Evolutionary conservation across 495 filamentous ascomycete genomes (phyloP).

Genomic region (Neurospora sp.): DNA sequence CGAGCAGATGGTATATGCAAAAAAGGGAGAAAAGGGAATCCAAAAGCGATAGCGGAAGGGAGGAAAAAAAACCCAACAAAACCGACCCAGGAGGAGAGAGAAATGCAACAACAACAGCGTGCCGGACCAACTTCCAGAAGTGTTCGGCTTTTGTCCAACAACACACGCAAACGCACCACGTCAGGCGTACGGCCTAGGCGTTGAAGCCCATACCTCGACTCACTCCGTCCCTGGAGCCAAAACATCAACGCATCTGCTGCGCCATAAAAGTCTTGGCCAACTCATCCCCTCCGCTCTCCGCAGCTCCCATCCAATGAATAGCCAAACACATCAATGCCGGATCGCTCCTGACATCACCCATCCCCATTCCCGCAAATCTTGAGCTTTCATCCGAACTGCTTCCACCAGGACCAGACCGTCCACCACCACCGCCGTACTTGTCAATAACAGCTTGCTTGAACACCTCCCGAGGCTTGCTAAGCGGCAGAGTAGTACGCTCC

Average conservation of each 20-base stretch:
- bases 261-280: slow-evolving; percentile 77
- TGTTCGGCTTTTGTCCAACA: not conserved
- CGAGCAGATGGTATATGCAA: not conserved
- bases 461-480: slow-evolving; percentile 77
- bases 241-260: slow-evolving; percentile 37
- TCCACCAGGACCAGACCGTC: slow-evolving; percentile 13
- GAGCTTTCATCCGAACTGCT: slow-evolving; percentile 2
- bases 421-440: slow-evolving; percentile 41
- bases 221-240: not conserved
- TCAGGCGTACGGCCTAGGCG: not conserved
- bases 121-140: not conserved
- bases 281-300: slow-evolving; percentile 75
- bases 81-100: not conserved
- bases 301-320: slow-evolving; percentile 97
- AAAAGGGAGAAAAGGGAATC: not conserved
- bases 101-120: not conserved
- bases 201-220: not conserved
- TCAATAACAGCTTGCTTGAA: slow-evolving; percentile 88
- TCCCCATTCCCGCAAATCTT: slow-evolving; percentile 19
- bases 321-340: slow-evolving; percentile 91
- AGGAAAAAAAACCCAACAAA: not conserved
- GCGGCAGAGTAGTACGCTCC: slow-evolving; percentile 70
- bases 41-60: not conserved
- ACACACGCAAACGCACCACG: not conserved
- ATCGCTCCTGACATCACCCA: slow-evolving; percentile 55